A percentile compares a stretch with the other conserved stretches of the same genome.
phyloP scores from a whole-genome alignment of 768 basidiomycete genomes.

The Tulasnella sp. region DNA sequence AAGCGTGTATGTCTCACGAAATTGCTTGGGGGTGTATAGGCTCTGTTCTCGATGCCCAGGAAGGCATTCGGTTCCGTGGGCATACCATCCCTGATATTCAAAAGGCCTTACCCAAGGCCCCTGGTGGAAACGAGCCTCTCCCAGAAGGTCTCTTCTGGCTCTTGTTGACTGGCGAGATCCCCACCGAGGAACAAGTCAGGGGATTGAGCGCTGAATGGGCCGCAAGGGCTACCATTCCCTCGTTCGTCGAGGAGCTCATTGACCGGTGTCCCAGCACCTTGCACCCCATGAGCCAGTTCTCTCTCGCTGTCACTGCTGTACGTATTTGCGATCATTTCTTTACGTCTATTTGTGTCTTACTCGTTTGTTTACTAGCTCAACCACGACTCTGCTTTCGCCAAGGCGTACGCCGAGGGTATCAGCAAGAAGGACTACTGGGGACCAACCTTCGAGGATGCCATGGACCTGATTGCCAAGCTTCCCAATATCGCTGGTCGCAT shows the following conservation, averaged over 20 bases:
- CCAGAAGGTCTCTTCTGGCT: constrained; percentile 96
- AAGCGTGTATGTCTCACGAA: neutral
- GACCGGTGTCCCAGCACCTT: constrained; percentile 88
- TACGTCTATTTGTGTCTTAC: neutral
- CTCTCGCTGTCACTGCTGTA: constrained; percentile 87
- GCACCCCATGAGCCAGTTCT: constrained; percentile 98
- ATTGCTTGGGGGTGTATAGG: constrained; percentile 23
- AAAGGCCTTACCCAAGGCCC: constrained; percentile 75
- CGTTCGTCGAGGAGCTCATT: constrained; percentile 92
- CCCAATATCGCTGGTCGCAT: constrained; percentile 93
- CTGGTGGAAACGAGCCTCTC: constrained; percentile 78
- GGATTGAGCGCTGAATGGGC: constrained; percentile 91
- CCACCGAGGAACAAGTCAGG: constrained; percentile 76
- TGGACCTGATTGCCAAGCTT: constrained; percentile 92
- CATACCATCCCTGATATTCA: constrained; percentile 88
- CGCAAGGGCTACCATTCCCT: constrained; percentile 77
- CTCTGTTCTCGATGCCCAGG: constrained; percentile 91
- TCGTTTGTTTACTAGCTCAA: constrained; percentile 42
- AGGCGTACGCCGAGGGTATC: constrained; percentile 84
- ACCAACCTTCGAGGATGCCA: constrained; percentile 78
- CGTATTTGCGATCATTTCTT: constrained; percentile 20
- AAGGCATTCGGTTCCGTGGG: constrained; percentile 97
- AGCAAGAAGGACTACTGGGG: constrained; percentile 97
- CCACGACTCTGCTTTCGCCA: constrained; percentile 93
- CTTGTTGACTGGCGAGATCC: constrained; percentile 86